Base-by-base conservation (phyloP, 495 filamentous ascomycete species). In the Paragyromitra xinjiangensis region DNA sequence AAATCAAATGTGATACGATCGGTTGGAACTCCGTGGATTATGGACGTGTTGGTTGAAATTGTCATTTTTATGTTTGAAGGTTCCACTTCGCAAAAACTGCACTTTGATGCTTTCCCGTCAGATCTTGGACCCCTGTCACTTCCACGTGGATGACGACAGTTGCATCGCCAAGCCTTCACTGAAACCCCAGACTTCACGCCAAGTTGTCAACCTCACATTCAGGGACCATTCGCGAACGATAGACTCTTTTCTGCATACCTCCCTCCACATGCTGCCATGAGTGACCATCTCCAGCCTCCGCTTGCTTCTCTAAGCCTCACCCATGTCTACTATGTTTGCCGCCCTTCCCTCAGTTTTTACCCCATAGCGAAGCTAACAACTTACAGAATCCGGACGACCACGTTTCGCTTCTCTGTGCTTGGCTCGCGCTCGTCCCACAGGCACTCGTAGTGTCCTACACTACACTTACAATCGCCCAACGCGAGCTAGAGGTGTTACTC, bases 261-360 rank as follows among this genome's bases (percentile, higher is more conserved):
- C 42, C 42, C 40, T 61, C 42, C 29, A 45, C 55, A 45, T 63
- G 50, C 22, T 26, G 39, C 24, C 39, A 77, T 77, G 74, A 51
- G 53, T 14, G 67, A 78, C 44, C 71, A 80, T 42, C 77, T 76
- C 34, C 88, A 93, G 77, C 85, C 88, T 29, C 90, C 92, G 1
- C 85, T 98, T 34, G 93, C 95, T 39, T 98, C 95, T 19, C 88
- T 97, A 64, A 97, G 93, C 66, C 85, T 98, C 63, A 98, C 96
- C 12, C 95, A 98, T 84, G 94, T 99, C 70, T 93, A 96, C 86
- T 99, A 99, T 86, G 94, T 97, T 84, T 75, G 88, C 80, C n/a
- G 42, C 14, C 24, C 53, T 40, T 63, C 67, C 45, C 19, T 34
- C 44, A 50, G 2, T 48, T 44, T 55, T 12, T 50, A 24, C 50